These are phyloP conservation scores for Zoysia pacifica DNA, from an alignment of 176 grass and related monocot genomes.

Conservation along the genomic window DNA sequence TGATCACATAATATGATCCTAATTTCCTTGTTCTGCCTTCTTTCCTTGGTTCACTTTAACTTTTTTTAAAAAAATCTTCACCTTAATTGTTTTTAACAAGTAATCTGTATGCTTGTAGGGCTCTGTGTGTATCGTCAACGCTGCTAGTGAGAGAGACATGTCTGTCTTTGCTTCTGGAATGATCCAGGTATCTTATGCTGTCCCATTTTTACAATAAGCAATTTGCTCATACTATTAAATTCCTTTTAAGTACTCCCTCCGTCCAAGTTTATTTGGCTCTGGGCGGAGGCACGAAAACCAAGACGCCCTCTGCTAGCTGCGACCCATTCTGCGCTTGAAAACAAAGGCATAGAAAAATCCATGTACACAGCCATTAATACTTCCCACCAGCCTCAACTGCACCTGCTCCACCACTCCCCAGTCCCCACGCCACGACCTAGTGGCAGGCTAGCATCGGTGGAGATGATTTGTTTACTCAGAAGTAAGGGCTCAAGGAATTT, in stretches of 20 bases:
- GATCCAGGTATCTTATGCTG: slow-evolving; percentile 65
- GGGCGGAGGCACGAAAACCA: too few relatives aligned
- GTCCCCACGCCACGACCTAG: too few relatives aligned
- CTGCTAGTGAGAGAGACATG: slow-evolving; percentile 87
- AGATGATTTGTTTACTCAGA: too few relatives aligned
- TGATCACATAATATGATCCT: background rate
- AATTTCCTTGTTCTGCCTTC: slow-evolving; percentile 34
- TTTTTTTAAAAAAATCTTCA: background rate
- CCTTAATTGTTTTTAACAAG: slow-evolving; percentile 15
- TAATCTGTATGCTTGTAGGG: slow-evolving; percentile 58
- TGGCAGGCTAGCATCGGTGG: too few relatives aligned
- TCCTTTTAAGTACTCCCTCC: background rate
- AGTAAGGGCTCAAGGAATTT: too few relatives aligned
- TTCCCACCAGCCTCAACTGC: too few relatives aligned
- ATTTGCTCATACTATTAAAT: slow-evolving; percentile 26
- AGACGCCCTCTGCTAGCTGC: too few relatives aligned
- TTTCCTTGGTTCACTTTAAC: slow-evolving; percentile 25
- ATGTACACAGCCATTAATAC: too few relatives aligned
- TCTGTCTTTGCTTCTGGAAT: slow-evolving; percentile 91
- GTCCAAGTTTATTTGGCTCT: too few relatives aligned
- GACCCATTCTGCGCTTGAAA: too few relatives aligned
- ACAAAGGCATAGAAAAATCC: too few relatives aligned
- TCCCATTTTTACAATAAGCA: slow-evolving; percentile 23
- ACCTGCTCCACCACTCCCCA: too few relatives aligned
- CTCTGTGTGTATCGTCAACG: slow-evolving; percentile 88